Evolutionary conservation across 2,329 filamentous ascomycete genomes (phyloP).

Genomic region (Colletotrichum higginsianum): DNA sequence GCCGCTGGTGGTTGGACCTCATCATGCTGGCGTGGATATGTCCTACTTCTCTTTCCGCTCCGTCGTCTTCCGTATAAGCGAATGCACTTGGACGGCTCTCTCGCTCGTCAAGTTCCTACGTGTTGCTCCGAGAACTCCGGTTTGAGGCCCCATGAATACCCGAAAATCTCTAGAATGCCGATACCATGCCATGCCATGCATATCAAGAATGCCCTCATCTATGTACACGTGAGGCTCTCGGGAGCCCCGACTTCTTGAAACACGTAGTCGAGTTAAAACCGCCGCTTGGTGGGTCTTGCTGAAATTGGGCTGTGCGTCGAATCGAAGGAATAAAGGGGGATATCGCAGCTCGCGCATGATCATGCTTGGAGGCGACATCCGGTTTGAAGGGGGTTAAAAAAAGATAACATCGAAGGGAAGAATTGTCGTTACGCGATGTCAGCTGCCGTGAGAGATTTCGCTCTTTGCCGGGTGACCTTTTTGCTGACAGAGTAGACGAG

Average conservation of each 20-base stretch:
- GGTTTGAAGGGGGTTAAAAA: constrained; percentile 21
- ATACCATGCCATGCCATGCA: constrained; percentile 65
- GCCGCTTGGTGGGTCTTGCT: constrained; percentile 42
- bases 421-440: constrained; percentile 60
- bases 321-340: constrained; percentile 44
- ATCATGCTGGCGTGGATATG: constrained; percentile 39
- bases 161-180: constrained; percentile 63
- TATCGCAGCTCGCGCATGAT: constrained; percentile 3
- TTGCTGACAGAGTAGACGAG: constrained; percentile 81
- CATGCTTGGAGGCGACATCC: constrained; percentile 6
- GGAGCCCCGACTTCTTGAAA: constrained; percentile 50
- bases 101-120: constrained; percentile 50
- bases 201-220: constrained; percentile 65
- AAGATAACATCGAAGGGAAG: constrained; percentile 32
- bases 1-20: constrained; percentile 35
- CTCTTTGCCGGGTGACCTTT: constrained; percentile 72
- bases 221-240: constrained; percentile 60
- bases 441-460: constrained; percentile 59
- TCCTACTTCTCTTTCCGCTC: constrained; percentile 38
- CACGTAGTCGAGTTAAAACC: constrained; percentile 43
- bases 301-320: constrained; percentile 45
- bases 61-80: constrained; percentile 57
- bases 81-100: constrained; percentile 54
- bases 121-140: constrained; percentile 64
- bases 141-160: constrained; percentile 55